phyloP scores from a whole-genome alignment of 768 basidiomycete genomes.

The Lentinula boryana region DNA sequence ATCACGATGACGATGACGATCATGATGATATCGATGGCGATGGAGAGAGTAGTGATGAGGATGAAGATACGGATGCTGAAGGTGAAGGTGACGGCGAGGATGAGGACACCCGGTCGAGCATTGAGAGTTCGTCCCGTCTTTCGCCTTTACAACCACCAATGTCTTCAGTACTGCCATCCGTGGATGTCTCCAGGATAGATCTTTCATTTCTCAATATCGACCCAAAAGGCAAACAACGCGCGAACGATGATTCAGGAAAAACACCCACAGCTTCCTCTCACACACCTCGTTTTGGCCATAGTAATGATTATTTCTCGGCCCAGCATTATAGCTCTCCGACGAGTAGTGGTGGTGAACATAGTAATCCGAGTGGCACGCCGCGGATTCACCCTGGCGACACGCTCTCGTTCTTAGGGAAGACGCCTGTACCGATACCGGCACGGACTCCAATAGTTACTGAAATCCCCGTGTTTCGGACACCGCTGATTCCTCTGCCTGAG shows the following conservation, averaged over 20 bases:
- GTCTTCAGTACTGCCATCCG: neutral
- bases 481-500: neutral
- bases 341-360: neutral
- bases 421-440: neutral
- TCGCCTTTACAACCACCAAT: neutral
- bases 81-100: conserved; percentile 15
- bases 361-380: neutral
- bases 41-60: conserved; percentile 27
- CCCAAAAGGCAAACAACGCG: conserved; percentile 9
- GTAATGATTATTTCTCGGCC: conserved; percentile 1
- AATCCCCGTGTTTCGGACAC: neutral
- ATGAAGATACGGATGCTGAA: conserved; percentile 24
- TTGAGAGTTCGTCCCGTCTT: neutral
- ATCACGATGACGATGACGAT: conserved; percentile 19
- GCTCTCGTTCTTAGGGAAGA: neutral
- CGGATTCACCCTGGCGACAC: conserved; percentile 7
- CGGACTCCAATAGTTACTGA: neutral
- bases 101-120: conserved; percentile 10
- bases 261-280: conserved; percentile 5
- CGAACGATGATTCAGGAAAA: neutral
- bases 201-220: conserved; percentile 1
- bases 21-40: conserved; percentile 27
- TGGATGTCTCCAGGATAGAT: conserved; percentile 4
- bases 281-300: neutral
- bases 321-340: neutral